A percentile compares a stretch with the other conserved stretches of the same genome.
Evolutionary conservation across 208 protist genomes (phyloP).

Genomic region (Strigomonas culicis): DNA sequence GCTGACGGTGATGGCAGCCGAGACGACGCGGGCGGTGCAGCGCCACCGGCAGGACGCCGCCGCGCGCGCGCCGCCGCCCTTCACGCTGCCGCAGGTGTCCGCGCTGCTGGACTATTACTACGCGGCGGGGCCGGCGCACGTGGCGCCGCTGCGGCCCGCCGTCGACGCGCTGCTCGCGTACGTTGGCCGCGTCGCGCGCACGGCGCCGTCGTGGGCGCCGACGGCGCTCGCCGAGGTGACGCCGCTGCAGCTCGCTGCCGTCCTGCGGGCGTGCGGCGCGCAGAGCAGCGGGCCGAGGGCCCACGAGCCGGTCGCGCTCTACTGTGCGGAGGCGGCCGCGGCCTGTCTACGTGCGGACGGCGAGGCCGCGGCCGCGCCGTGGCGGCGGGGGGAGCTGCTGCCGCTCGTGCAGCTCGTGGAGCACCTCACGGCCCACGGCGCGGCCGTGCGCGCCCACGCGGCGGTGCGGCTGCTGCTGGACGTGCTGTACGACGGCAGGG

Average conservation of each 20-base stretch:
- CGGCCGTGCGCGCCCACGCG: conserved; percentile 23
- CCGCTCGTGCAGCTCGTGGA: conserved; percentile 21
- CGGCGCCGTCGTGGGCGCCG: too few relatives aligned
- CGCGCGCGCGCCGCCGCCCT: background rate
- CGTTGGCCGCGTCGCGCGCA: background rate
- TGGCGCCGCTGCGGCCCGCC: conserved; percentile 18
- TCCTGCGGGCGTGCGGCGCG: background rate
- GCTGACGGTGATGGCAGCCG: conserved; percentile 27
- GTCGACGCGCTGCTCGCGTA: conserved; percentile 34
- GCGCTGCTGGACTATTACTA: conserved; percentile 21
- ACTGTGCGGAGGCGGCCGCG: conserved; percentile 9
- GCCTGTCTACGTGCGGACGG: background rate
- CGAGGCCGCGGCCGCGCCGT: background rate
- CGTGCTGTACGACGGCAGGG: conserved; percentile 46
- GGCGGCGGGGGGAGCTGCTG: conserved; percentile 28
- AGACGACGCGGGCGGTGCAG: conserved; percentile 17
- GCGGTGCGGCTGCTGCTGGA: conserved; percentile 38
- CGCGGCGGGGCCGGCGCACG: conserved; percentile 15
- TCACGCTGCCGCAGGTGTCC: conserved; percentile 22
- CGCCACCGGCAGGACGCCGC: background rate
- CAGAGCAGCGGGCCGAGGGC: background rate
- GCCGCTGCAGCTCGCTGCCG: background rate
- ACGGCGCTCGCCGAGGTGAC: background rate
- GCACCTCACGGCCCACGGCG: conserved; percentile 19
- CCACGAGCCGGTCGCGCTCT: conserved; percentile 5